phyloP scores from a whole-genome alignment of 768 basidiomycete species.

The Podaxis pistillaris region DNA sequence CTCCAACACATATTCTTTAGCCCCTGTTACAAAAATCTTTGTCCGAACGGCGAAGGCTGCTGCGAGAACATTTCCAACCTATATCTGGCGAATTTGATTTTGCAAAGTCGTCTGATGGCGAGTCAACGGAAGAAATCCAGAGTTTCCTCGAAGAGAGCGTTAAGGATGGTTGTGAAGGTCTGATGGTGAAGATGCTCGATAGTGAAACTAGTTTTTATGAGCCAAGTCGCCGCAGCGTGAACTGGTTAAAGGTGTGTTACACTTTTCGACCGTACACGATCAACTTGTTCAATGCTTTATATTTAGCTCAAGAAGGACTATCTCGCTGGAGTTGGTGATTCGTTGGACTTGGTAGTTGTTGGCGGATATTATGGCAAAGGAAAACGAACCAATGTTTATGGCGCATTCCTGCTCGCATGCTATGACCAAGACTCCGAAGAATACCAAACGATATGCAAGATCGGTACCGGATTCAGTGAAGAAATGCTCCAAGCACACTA shows the following conservation, averaged over 20 bases:
- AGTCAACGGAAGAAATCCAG: conserved; percentile 92
- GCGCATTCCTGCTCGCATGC: conserved; percentile 96
- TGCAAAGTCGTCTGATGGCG: conserved; percentile 86
- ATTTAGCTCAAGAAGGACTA: conserved; percentile 97
- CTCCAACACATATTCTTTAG: conserved; percentile 37
- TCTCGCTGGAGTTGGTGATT: conserved; percentile 93
- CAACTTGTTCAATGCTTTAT: conserved; percentile 6
- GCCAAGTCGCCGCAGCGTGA: conserved; percentile 91
- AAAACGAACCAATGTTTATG: conserved; percentile 96
- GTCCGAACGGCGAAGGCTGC: conserved; percentile 69
- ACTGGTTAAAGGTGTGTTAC: conserved; percentile 88
- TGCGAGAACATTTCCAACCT: conserved; percentile 75
- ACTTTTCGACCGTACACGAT: background rate
- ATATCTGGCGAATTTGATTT: conserved; percentile 92
- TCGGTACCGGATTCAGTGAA: conserved; percentile 97
- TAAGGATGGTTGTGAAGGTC: conserved; percentile 96
- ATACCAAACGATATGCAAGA: conserved; percentile 98
- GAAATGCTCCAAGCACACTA: conserved; percentile 81
- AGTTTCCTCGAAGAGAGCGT: conserved; percentile 93
- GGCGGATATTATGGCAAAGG: conserved; percentile 98
- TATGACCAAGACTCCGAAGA: conserved; percentile 94
- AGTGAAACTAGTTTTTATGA: conserved; percentile 91
- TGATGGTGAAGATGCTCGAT: conserved; percentile 99
- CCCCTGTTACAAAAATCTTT: conserved; percentile 79
- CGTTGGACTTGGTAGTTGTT: conserved; percentile 95